Conservation (phyloP, 2,329 filamentous ascomycete genomes). For the Fusarium longipes region DNA sequence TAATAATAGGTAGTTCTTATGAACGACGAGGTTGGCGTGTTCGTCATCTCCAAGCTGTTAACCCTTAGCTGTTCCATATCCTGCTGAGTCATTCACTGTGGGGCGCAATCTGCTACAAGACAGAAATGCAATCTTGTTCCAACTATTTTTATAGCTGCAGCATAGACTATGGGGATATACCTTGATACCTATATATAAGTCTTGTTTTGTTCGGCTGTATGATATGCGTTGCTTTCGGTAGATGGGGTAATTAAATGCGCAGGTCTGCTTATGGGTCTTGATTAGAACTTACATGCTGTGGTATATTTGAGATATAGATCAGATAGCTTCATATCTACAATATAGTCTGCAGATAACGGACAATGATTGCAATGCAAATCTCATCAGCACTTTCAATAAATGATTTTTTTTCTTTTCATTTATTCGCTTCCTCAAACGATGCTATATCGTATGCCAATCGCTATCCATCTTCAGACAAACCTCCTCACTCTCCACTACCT, state of each 20-base stretch:
- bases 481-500: conserved; percentile 1
- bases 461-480: conserved; percentile 6
- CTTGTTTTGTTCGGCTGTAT: background rate
- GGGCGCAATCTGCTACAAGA: conserved; percentile 1
- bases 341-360: background rate
- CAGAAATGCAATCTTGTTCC: conserved; percentile 1
- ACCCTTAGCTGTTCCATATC: background rate
- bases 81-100: conserved; percentile 25
- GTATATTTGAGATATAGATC: background rate
- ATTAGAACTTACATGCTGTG: background rate
- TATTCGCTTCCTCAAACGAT: background rate
- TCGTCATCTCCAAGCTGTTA: conserved; percentile 14
- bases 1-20: background rate
- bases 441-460: background rate
- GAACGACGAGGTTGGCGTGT: background rate
- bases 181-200: background rate
- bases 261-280: background rate
- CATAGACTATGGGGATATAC: background rate
- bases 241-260: background rate
- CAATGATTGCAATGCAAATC: background rate
- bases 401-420: background rate
- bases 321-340: background rate
- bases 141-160: background rate
- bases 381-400: background rate
- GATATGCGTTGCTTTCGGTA: background rate